Evolutionary conservation across 495 filamentous ascomycete genomes (phyloP), one percentile per base, ranked within the genome.

Genomic region (Apodospora peruviana): DNA sequence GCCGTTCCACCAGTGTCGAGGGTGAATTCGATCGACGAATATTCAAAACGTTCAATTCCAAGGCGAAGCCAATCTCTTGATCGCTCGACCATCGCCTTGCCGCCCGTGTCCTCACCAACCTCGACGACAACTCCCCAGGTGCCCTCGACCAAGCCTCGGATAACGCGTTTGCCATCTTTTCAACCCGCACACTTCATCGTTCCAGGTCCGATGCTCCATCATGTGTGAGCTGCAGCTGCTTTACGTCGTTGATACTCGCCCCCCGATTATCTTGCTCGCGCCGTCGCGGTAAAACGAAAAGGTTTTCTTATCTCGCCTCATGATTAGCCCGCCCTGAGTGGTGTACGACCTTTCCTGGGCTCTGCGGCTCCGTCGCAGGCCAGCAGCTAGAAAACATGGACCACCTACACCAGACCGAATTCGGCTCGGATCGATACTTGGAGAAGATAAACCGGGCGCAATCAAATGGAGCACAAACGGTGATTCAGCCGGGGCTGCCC

Each of bases 391-490:
- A 38, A n/a, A 45, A 62, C 35, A 57, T 35, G 76, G 77, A 80
- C 48, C 75, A 69, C 57, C 60, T 71, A 47, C 77, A 80, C 45
- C 64, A 76, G 37, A 77, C 75, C 39, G 77, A 81, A 52, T 81
- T 81, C 67, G 77, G 75, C 43, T 81, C 77, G 40, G 66, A 70
- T 58, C 74, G 73, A 52, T 81, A 74, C 50, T 68, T 77, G 43
- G 66, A 71, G 16, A 81, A 81, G 58, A 58, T 79, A 43, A 61
- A 60, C 24, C 65, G 71, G 48, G 58, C 64, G 14, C 66, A 55
- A 19, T 45, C 64, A 44, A 62, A 59, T 22, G 57, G 47, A 29
- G 50, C 59, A 16, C 66, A 68, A 35, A 5, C 48, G 43, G 34
- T 54, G 51, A 12, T 61, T 60, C 50, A 50, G 40, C 8, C 60